A percentile compares a stretch with the other conserved stretches of the same genome.
These are phyloP conservation scores for Fusarium begoniae DNA, from an alignment of 2,329 filamentous ascomycete genomes.

Conservation along the genomic window DNA sequence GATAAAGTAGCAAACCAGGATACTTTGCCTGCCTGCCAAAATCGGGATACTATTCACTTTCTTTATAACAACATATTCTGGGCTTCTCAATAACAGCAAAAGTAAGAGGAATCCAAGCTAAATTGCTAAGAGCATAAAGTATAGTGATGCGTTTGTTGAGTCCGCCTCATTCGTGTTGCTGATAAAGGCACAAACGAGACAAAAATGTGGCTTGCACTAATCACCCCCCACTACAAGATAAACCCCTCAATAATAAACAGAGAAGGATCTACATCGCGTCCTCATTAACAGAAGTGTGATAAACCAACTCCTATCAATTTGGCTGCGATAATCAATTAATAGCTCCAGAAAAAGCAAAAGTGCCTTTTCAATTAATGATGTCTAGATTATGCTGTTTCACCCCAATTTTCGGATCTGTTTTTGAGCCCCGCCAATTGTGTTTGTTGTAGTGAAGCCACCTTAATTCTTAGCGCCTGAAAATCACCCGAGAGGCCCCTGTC, in stretches of 20 bases:
- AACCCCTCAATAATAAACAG: not conserved
- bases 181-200: fast-evolving
- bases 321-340: fast-evolving
- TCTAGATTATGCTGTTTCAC: not conserved
- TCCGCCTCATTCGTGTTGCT: not conserved
- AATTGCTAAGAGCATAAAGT: fast-evolving
- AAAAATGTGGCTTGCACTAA: not conserved
- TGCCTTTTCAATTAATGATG: not conserved
- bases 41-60: not conserved
- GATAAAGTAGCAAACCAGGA: not conserved
- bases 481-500: not conserved
- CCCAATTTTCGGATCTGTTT: not conserved
- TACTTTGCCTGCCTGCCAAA: not conserved
- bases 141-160: not conserved
- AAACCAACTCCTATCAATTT: fast-evolving
- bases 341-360: fast-evolving
- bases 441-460: not conserved
- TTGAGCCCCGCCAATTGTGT: not conserved
- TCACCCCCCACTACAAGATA: not conserved
- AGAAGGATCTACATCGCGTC: not conserved
- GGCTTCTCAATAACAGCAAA: fast-evolving
- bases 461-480: not conserved
- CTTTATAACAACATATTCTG: fast-evolving
- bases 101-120: not conserved
- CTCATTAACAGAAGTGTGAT: not conserved